Conservation (phyloP, 1,139 yeast species). For the Lizanozyma gosingica region DNA sequence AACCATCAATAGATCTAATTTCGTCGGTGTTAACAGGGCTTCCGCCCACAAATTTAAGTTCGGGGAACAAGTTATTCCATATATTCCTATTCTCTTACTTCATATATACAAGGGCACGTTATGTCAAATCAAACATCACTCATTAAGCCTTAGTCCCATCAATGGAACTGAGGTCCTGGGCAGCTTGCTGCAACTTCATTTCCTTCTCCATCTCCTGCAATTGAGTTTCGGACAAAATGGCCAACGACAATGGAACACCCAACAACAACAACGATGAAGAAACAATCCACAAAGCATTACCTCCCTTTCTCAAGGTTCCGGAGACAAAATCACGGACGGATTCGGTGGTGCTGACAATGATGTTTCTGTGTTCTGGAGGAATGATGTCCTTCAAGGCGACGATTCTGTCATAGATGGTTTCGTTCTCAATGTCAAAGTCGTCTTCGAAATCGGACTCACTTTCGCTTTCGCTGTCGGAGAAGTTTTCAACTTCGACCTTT, state of each 20-base stretch:
- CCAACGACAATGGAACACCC: slow-evolving; percentile 88
- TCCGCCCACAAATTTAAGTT: too few species aligned
- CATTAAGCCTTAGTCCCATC: not conserved
- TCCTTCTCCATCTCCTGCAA: slow-evolving; percentile 91
- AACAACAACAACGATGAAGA: slow-evolving; percentile 78
- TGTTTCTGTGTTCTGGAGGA: slow-evolving; percentile 76
- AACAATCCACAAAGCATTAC: slow-evolving; percentile 74
- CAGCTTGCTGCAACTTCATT: slow-evolving; percentile 77
- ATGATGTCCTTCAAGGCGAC: slow-evolving; percentile 86
- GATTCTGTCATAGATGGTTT: slow-evolving; percentile 78
- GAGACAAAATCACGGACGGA: slow-evolving; percentile 30
- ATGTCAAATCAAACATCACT: not conserved
- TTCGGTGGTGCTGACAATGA: slow-evolving; percentile 23
- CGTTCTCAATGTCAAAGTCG: slow-evolving; percentile 73
- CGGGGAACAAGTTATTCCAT: too few species aligned
- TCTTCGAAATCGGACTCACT: slow-evolving; percentile 52
- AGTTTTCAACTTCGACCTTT: slow-evolving; percentile 18
- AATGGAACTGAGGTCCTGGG: slow-evolving; percentile 48
- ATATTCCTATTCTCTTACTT: too few species aligned
- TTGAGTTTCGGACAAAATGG: slow-evolving; percentile 88
- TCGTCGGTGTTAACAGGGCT: too few species aligned
- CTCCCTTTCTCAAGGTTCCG: slow-evolving; percentile 48
- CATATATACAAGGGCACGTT: not conserved
- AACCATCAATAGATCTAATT: too few species aligned
- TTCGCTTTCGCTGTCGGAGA: slow-evolving; percentile 27